Evolutionary conservation across 495 filamentous ascomycete species (phyloP).

Genomic region (Lasiosphaeris hirsuta): DNA sequence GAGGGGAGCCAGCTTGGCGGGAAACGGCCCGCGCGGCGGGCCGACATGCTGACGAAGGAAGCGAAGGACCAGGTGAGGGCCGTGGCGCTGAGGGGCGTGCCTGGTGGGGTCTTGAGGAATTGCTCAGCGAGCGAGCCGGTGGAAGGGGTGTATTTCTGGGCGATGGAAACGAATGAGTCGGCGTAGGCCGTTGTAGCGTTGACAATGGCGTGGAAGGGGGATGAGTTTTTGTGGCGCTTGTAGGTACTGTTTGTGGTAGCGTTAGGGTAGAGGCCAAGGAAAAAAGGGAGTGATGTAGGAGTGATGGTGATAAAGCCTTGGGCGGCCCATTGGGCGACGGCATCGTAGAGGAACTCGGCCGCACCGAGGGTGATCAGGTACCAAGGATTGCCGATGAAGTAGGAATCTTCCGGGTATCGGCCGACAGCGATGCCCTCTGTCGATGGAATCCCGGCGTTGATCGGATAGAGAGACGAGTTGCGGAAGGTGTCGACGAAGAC

Average conservation of each 20-base stretch:
- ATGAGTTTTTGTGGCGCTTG: conserved; percentile 32
- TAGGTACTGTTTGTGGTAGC: conserved; percentile 46
- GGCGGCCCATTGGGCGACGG: conserved; percentile 51
- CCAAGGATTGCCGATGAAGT: conserved; percentile 62
- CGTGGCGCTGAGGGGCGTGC: conserved; percentile 49
- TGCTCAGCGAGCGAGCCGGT: conserved; percentile 61
- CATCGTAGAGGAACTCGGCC: conserved; percentile 61
- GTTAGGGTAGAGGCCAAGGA: conserved; percentile 45
- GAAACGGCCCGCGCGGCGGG: conserved; percentile 38
- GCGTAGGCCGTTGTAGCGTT: conserved; percentile 54
- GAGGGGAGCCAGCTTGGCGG: conserved; percentile 49
- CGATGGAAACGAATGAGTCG: conserved; percentile 56
- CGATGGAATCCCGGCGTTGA: conserved; percentile 48
- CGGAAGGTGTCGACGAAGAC: conserved; percentile 60
- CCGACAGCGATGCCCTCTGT: conserved; percentile 58
- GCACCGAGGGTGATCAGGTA: conserved; percentile 59
- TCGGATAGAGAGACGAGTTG: conserved; percentile 40
- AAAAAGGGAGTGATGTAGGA: conserved; percentile 51
- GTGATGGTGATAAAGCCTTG: conserved; percentile 49
- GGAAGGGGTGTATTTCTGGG: conserved; percentile 45
- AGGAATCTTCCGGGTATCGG: conserved; percentile 63
- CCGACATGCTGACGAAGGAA: conserved; percentile 54
- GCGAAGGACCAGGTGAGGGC: conserved; percentile 67
- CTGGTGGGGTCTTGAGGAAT: conserved; percentile 46
- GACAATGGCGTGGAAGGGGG: conserved; percentile 38